Percentiles rank a stretch among this genome's conserved stretches.
phyloP scores from a whole-genome alignment of 2,329 filamentous ascomycete genomes.

The Arthroderma uncinatum region DNA sequence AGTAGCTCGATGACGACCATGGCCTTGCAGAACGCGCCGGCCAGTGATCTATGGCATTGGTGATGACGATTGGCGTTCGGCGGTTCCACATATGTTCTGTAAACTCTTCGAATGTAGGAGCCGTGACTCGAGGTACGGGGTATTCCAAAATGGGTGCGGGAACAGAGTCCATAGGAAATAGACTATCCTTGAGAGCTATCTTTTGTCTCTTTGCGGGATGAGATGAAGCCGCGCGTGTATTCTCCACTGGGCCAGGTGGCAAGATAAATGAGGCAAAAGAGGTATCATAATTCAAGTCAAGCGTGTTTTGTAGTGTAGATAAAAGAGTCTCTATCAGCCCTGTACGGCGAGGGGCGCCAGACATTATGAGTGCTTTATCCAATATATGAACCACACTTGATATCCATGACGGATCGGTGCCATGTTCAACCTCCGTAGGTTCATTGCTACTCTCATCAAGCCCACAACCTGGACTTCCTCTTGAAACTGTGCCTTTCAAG shows the following conservation, averaged over 20 bases:
- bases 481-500: too few relatives aligned
- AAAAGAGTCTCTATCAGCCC: constrained; percentile 31
- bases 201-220: constrained; percentile 3
- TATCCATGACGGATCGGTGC: constrained; percentile 34
- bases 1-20: constrained; percentile 66
- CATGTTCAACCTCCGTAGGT: background rate
- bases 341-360: constrained; percentile 52
- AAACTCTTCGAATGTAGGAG: constrained; percentile 49
- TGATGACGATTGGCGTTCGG: constrained; percentile 57
- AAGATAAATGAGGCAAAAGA: background rate
- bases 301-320: constrained; percentile 21
- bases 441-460: background rate
- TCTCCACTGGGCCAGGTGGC: background rate
- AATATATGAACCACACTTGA: constrained; percentile 52
- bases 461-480: background rate
- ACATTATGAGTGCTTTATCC: constrained; percentile 66
- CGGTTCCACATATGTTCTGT: constrained; percentile 45
- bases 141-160: constrained; percentile 26
- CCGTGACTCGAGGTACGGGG: constrained; percentile 31
- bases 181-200: constrained; percentile 8
- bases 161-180: constrained; percentile 26
- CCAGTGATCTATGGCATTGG: constrained; percentile 57
- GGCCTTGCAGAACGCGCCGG: constrained; percentile 57
- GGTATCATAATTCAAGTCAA: constrained; percentile 8
- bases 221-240: background rate